These are phyloP conservation scores for Aphanocladium album DNA, from an alignment of 2,329 filamentous ascomycete species.

Conservation along the genomic window DNA sequence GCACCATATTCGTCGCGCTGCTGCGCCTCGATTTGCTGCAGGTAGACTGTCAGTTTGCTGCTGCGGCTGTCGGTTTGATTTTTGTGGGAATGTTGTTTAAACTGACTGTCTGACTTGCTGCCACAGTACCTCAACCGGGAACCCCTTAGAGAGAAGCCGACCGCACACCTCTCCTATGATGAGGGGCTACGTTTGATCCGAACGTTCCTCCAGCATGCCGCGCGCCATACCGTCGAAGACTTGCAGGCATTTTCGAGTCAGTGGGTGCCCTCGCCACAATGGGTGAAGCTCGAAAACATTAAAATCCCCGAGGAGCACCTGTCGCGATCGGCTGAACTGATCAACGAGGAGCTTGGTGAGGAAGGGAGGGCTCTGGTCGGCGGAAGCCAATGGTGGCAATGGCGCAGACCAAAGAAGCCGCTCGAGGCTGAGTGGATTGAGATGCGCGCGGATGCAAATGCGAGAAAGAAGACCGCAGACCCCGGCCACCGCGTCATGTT, in stretches of 20 bases:
- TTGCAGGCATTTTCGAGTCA: constrained; percentile 86
- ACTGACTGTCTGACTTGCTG: neutral
- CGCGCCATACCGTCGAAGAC: constrained; percentile 88
- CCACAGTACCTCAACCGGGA: constrained; percentile 75
- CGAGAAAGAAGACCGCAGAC: constrained; percentile 58
- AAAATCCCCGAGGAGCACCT: constrained; percentile 61
- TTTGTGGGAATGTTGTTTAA: neutral
- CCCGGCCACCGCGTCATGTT: constrained; percentile 75
- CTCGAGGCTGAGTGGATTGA: constrained; percentile 92
- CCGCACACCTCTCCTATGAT: constrained; percentile 88
- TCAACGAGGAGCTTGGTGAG: constrained; percentile 71
- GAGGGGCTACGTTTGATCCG: constrained; percentile 85
- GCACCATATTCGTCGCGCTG: neutral
- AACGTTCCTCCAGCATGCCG: constrained; percentile 77
- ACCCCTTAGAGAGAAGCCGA: constrained; percentile 70
- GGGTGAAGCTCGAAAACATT: constrained; percentile 74
- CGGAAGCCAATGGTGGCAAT: constrained; percentile 84
- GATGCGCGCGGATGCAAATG: constrained; percentile 71
- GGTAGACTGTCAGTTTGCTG: neutral
- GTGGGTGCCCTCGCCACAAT: constrained; percentile 84
- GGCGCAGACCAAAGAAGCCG: constrained; percentile 62
- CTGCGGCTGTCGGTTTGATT: neutral
- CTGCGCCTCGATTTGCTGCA: constrained; percentile 2
- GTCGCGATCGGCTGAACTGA: constrained; percentile 57
- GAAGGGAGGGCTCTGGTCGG: constrained; percentile 72